These are phyloP conservation scores for Phytophthora sansomeana DNA, from an alignment of 352 stramenopile genomes.

Conservation along the genomic window DNA sequence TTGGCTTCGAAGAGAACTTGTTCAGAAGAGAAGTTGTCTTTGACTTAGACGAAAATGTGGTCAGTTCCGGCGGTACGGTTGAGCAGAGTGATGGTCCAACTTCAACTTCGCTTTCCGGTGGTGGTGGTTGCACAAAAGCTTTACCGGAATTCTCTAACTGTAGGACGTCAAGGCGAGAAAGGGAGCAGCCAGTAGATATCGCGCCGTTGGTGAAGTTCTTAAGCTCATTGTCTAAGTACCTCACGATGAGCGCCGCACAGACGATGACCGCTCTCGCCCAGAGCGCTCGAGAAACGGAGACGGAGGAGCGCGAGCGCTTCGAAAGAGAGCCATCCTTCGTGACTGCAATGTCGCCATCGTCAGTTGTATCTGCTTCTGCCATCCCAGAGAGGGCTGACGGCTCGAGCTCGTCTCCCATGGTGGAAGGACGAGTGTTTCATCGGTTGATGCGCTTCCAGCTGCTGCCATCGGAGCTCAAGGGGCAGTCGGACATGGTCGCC, in stretches of 20 bases:
- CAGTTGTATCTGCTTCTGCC: neutral
- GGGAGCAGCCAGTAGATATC: slow-evolving; percentile 1
- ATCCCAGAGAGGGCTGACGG: neutral
- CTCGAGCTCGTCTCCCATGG: slow-evolving; percentile 1
- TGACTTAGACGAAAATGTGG: too few relatives aligned
- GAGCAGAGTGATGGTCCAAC: slow-evolving; percentile 29
- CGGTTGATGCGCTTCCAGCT: slow-evolving; percentile 46
- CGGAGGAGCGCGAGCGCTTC: slow-evolving; percentile 32
- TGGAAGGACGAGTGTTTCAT: slow-evolving; percentile 49
- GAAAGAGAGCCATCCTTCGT: slow-evolving; percentile 35
- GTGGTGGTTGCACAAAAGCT: too few relatives aligned
- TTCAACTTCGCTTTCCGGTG: slow-evolving; percentile 28
- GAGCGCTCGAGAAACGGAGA: slow-evolving; percentile 38
- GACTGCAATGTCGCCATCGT: slow-evolving; percentile 20
- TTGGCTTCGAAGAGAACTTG: too few relatives aligned
- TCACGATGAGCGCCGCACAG: slow-evolving; percentile 35
- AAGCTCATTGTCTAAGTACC: slow-evolving; percentile 3
- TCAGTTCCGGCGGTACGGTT: neutral
- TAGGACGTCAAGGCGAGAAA: slow-evolving; percentile 18
- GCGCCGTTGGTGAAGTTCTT: neutral
- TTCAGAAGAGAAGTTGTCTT: too few relatives aligned
- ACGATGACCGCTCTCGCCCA: slow-evolving; percentile 44
- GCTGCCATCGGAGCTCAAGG: slow-evolving; percentile 37
- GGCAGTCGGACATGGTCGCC: slow-evolving; percentile 43
- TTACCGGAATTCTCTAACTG: neutral